Base-by-base conservation (phyloP, 2,329 filamentous ascomycete species). In the Leptosphaerulina australis region DNA sequence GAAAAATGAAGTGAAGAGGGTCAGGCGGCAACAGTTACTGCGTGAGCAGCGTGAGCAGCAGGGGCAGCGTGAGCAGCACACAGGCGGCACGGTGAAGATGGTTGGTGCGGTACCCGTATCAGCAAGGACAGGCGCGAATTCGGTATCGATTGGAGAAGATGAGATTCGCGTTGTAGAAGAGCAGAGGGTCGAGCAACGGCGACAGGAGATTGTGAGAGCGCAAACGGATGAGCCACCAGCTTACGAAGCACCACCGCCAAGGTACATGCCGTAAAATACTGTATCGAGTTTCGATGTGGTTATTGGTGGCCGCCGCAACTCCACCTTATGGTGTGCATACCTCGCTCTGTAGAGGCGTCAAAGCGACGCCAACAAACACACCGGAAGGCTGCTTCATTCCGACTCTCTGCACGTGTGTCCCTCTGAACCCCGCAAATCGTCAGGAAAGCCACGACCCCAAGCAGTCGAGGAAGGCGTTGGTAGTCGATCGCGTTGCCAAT, bases 261-360 rank as follows among this genome's bases (percentile, higher is more conserved):
- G 22, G 47, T 58, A 60, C 31, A 55, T 41, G 11, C 53, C 55
- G 14, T 60, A 20, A 30, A 21, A 6, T 24, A 18, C 4, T 18
- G n/a, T 6, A n/a, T 8, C 11, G 9, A 10, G 2, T 1, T 36
- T 17, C 5, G 20, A 10, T 14, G 5, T 12, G 35, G 24, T 7
- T 12, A 14, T 15, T 21, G 22, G 11, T n/a, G 2, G 28, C 11
- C 3, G 11, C 9, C 5, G n/a, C 11, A 4, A 14, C 28, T 30
- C 17, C 28, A 30, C 28, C 28, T 30, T 9, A 14, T 5, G 28
- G 28, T 9, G 28, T 9, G 28, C n/a, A 12, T 30, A 15, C 28
- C 28, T 30, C n/a, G 12, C 14, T 4, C 25, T 30, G 28, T 9
- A 4, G 11, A 30, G 28, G 9, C 11, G 28, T 15, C n/a, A 15